phyloP scores from a whole-genome alignment of 2,329 filamentous ascomycete species.

The Ilyonectria robusta region DNA sequence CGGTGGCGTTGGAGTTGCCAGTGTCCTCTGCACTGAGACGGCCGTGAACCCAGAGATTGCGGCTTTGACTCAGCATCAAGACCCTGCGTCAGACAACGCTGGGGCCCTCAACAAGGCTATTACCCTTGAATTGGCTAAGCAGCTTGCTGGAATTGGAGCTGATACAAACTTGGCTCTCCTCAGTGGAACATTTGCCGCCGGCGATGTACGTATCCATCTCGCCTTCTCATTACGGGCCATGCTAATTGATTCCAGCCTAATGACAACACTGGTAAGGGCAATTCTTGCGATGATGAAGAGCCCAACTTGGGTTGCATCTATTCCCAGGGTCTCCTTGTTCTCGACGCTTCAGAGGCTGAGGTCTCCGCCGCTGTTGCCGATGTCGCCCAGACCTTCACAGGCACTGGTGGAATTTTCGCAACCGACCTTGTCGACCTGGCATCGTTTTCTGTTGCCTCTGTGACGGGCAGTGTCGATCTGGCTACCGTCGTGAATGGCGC shows the following conservation, averaged over 20 bases:
- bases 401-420: slow-evolving; percentile 48
- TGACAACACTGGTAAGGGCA: slow-evolving; percentile 45
- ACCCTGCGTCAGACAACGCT: slow-evolving; percentile 72
- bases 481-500: slow-evolving; percentile 24
- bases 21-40: slow-evolving; percentile 64
- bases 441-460: slow-evolving; percentile 29
- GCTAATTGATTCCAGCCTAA: slow-evolving; percentile 12
- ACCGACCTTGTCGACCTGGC: slow-evolving; percentile 35
- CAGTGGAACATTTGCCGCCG: slow-evolving; percentile 75
- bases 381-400: slow-evolving; percentile 51
- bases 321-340: slow-evolving; percentile 64
- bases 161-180: slow-evolving; percentile 73
- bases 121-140: slow-evolving; percentile 69
- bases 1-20: slow-evolving; percentile 47
- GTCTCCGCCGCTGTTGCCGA: slow-evolving; percentile 63
- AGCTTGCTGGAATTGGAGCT: slow-evolving; percentile 73
- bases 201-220: slow-evolving; percentile 59
- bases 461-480: slow-evolving; percentile 35
- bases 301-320: slow-evolving; percentile 70
- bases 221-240: background rate
- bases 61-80: slow-evolving; percentile 76
- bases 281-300: slow-evolving; percentile 63
- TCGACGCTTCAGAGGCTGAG: slow-evolving; percentile 67
- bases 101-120: slow-evolving; percentile 73
- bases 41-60: slow-evolving; percentile 77